Evolutionary conservation across 176 grass and related monocot genomes (phyloP).

Genomic region (Lolium perenne): DNA sequence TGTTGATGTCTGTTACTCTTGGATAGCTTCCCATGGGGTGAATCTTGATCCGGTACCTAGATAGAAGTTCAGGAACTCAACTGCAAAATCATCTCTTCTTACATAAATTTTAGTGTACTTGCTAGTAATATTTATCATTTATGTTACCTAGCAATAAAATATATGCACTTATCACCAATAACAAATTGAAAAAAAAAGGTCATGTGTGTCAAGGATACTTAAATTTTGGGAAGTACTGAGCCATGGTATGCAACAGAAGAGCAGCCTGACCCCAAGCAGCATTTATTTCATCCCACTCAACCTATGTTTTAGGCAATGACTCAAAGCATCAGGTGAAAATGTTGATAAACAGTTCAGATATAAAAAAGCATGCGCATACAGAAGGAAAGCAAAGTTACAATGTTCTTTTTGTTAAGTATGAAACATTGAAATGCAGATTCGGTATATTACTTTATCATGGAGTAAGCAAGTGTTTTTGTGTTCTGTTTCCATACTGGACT

Average conservation of each 20-base stretch:
- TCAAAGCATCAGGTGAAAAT: background rate
- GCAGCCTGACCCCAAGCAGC: no score
- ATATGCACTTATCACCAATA: slow-evolving; percentile 3
- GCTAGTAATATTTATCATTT: background rate
- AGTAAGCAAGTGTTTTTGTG: no score
- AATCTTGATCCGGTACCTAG: slow-evolving; percentile 91
- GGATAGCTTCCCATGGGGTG: slow-evolving; percentile 97
- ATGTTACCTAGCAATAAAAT: background rate
- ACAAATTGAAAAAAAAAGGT: background rate
- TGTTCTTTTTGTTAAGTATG: background rate
- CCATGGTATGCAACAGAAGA: no score
- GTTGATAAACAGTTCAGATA: background rate
- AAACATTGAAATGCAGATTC: no score
- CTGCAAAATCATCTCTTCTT: slow-evolving; percentile 5
- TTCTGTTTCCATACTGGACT: no score
- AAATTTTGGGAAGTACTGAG: no score
- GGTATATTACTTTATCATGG: no score
- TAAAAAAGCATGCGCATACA: background rate
- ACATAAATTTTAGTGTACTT: background rate
- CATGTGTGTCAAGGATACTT: no score
- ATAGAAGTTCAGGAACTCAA: slow-evolving; percentile 38
- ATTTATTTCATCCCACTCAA: no score
- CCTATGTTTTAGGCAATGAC: background rate
- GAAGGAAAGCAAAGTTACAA: slow-evolving; percentile 23
- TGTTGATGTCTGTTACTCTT: slow-evolving; percentile 74